Percentiles rank a stretch among this genome's conserved stretches.
phyloP scores from a whole-genome alignment of 176 grass and related monocot species.

The Oryza brachyantha region DNA sequence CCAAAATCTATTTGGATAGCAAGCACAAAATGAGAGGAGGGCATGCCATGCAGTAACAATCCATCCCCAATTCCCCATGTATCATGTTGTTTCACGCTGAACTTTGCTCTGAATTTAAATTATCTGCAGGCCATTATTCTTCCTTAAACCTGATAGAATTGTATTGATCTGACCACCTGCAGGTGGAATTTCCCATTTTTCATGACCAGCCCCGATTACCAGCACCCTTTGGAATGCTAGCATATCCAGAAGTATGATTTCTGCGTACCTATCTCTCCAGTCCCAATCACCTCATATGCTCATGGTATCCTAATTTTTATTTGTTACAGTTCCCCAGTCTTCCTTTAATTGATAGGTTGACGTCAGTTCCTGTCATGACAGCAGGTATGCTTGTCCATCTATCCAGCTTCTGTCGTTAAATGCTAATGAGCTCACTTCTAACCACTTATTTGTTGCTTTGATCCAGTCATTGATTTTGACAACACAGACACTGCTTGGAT shows the following conservation, averaged over 20 bases:
- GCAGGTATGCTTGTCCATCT: constrained; percentile 53
- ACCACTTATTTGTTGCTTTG: constrained; percentile 34
- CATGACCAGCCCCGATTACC: constrained; percentile 66
- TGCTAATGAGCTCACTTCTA: constrained; percentile 24
- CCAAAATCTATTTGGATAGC: not conserved
- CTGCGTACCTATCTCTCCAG: not conserved
- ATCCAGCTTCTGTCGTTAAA: constrained; percentile 8
- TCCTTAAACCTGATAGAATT: not conserved
- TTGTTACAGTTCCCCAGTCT: constrained; percentile 66
- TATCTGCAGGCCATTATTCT: not conserved
- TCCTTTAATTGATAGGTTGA: constrained; percentile 73
- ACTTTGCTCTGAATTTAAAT: not conserved
- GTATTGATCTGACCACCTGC: constrained; percentile 33
- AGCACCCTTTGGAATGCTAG: constrained; percentile 67
- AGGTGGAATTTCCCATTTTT: constrained; percentile 83
- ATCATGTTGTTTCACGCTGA: not conserved
- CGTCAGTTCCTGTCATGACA: constrained; percentile 78
- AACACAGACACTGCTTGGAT: constrained; percentile 85
- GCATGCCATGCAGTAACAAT: not conserved
- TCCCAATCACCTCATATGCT: constrained; percentile 7
- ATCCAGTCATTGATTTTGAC: constrained; percentile 84
- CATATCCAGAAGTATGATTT: constrained; percentile 71
- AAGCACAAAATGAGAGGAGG: not conserved
- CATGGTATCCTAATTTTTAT: constrained; percentile 26
- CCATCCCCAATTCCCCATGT: not conserved